Base-by-base conservation (phyloP, 345 rosid genomes). In the Arabidopsis suecica region DNA sequence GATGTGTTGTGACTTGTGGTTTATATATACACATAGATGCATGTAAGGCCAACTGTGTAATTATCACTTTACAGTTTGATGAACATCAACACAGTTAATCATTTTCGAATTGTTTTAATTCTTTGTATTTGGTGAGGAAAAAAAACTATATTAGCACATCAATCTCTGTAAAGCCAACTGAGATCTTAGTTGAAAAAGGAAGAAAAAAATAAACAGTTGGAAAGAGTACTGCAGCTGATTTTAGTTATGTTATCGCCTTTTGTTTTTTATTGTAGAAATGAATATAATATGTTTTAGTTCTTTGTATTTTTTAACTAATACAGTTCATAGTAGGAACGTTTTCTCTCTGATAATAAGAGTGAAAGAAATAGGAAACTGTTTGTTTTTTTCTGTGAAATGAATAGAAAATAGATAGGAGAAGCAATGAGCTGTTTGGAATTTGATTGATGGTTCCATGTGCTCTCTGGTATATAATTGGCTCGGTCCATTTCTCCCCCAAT, bases 361-460 rank as follows among this genome's bases (percentile, higher is more conserved):
- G 60, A 32, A 55, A 30, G 37, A 55, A 30, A 55, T 55, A 55
- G 60, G 22, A 9, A 37, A 71, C 13, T 7, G 23, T 37, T 48
- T 55, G 3, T n/a, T 49, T 47, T 38, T 7, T 13, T 10, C 16
- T 58, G 50, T 36, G 60, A 55, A 30, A 32, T 55, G 60, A 53
- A 63, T 28, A 42, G 49, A 44, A 5, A 13, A 14, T 16, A 49
- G n/a, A 72, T 56, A 9, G 32, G 42, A 62, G 34, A 62, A 16
- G 37, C 45, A 55, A 45, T 65, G 66, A 55, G 65, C 57, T 73
- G 71, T 54, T 56, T 64, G 55, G 40, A 54, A 53, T 32, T 44
- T 72, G 77, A 50, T 51, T 50, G 62, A 54, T 36, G 11, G 50
- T 50, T 45, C 78, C 78, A 74, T 74, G 78, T 74, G 78, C 65